phyloP scores from a whole-genome alignment of 176 grass and related monocot genomes.

The Neostapfia colusana region DNA sequence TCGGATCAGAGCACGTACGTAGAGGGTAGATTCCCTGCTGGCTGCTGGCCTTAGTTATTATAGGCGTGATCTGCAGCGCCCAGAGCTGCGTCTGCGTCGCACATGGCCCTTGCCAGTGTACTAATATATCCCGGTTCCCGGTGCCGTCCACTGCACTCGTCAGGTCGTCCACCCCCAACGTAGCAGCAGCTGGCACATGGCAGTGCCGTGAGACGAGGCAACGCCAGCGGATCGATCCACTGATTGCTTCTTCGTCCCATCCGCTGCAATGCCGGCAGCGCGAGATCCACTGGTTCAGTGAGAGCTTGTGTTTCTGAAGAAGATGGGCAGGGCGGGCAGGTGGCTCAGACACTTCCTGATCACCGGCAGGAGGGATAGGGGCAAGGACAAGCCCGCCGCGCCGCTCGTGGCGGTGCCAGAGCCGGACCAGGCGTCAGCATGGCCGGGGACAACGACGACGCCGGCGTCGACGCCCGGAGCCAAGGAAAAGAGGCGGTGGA shows the following conservation, averaged over 20 bases:
- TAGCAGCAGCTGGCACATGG: not conserved
- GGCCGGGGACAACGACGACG: not conserved
- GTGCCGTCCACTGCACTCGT: not conserved
- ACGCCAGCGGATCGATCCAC: not conserved
- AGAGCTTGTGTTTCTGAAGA: not conserved
- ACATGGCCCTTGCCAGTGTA: constrained; percentile 12
- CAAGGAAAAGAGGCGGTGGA: constrained; percentile 77
- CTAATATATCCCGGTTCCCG: constrained; percentile 40
- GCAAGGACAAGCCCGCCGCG: constrained; percentile 10
- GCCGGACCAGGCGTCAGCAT: not conserved
- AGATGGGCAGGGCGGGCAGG: constrained; percentile 72
- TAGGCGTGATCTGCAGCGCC: constrained; percentile 31
- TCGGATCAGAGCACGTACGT: not conserved
- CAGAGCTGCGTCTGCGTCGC: not conserved
- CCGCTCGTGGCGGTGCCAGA: not conserved
- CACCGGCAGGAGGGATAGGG: constrained; percentile 48
- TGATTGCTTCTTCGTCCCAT: no score
- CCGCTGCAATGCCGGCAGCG: not conserved
- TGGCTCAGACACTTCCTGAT: constrained; percentile 70
- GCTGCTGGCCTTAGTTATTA: constrained; percentile 23
- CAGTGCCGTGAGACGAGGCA: constrained; percentile 9
- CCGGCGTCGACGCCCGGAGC: constrained; percentile 42
- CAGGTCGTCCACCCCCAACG: no score
- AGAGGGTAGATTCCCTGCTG: no score
- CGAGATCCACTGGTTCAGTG: not conserved